Percentiles rank a stretch among this genome's conserved stretches.
Conservation (phyloP, 108 stramenopile species). For the Nitzschia sp. region DNA sequence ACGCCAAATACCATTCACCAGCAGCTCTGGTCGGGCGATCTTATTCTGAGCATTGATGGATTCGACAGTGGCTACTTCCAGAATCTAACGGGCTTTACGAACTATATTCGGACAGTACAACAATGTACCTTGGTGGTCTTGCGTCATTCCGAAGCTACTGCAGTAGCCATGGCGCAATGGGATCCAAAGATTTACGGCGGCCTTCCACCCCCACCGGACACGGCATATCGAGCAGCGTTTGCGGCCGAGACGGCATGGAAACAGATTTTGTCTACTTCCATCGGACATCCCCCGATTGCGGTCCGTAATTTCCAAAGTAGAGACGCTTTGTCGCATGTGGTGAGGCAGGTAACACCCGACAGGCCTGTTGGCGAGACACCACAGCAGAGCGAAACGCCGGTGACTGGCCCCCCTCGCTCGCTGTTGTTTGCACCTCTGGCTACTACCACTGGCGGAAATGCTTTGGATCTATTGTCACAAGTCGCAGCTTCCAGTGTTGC, state of each 20-base stretch:
- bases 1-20: not conserved
- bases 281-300: not conserved
- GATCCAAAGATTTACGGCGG: conserved; percentile 1
- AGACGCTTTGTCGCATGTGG: not conserved
- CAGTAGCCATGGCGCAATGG: conserved; percentile 1
- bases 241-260: conserved; percentile 14
- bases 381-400: not conserved
- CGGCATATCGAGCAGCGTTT: not conserved
- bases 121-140: conserved; percentile 10
- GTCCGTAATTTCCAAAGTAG: no score
- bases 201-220: not conserved
- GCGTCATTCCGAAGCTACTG: conserved; percentile 12
- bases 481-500: not conserved
- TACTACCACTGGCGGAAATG: not conserved
- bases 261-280: not conserved
- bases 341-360: conserved; percentile 8
- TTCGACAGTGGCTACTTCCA: conserved; percentile 3
- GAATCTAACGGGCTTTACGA: not conserved
- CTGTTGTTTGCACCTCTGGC: not conserved
- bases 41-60: conserved; percentile 38
- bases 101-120: conserved; percentile 8
- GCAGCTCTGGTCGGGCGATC: conserved; percentile 34
- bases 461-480: not conserved
- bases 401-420: not conserved
- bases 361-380: not conserved